Evolutionary conservation across 192 early-diverging fungal species (phyloP), one percentile per base, ranked within the genome.

Genomic region (Coemansia sp.): DNA sequence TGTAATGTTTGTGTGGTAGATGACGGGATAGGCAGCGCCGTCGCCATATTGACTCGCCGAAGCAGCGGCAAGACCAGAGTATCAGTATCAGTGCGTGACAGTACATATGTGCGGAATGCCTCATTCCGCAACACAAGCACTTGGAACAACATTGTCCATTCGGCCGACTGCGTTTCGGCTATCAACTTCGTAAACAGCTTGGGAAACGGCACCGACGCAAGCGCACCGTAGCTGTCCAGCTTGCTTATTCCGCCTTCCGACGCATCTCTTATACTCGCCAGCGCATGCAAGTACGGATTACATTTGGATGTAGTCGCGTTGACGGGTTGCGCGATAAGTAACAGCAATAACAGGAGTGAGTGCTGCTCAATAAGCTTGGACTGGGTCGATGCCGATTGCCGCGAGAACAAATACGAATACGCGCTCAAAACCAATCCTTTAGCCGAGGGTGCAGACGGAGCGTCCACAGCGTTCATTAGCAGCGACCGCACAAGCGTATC

Each of bases 361-460:
- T 62, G 64, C 45, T 84, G 82, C 62, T 83, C 80, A 4, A 69
- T 12, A 4, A 23, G 44, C 41, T 72, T 72, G 0, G 74, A 39
- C 38, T 75, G 75, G 5, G 46, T 39, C 14, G 66, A 63, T 39
- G 59, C 34, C 14, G 34, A 31, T 14, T 77, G 72, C 1, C 82
- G 73, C 23, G 77, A 72, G 37, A 84, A 84, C 64, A 84, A 46
- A 27, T 73, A 84, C 62, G 73, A 65, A 53, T 84, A 84, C n/a
- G 77, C 77, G 60, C 77, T 79, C 19, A 62, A 59, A 3, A 84
- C 72, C 38, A 84, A 55, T 1, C 82, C 77, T 27, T 70, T 73
- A 6, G 63, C 68, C 2, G 81, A 62, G 23, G 76, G 63, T 2
- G 66, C 55, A 3, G 61, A 29, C 14, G 76, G 70, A 21, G 73